Evolutionary conservation across 805 yeast genomes (phyloP).

Genomic region (Candida namnaoensis): DNA sequence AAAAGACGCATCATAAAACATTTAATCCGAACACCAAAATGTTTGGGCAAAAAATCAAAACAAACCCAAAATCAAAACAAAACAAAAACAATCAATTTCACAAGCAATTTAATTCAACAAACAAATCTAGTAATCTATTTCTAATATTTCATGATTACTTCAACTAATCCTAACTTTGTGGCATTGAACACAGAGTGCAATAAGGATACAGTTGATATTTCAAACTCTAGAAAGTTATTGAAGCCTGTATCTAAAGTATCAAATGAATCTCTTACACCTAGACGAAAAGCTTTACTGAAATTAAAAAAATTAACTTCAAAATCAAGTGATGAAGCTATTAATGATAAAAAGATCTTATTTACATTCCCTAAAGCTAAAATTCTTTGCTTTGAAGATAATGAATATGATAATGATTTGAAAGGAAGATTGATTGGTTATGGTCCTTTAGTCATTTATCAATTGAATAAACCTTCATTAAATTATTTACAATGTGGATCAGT

Average conservation of each 20-base stretch:
- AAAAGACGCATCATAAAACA: too few species aligned
- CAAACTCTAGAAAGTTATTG: constrained; percentile 12
- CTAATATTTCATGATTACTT: not conserved
- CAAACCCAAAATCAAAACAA: too few species aligned
- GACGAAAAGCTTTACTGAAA: constrained; percentile 9
- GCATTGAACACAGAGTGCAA: not conserved
- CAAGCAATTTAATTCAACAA: too few species aligned
- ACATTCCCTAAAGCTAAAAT: constrained; percentile 13
- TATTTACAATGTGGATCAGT: constrained; percentile 53
- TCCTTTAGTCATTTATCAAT: constrained; percentile 46
- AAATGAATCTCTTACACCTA: constrained; percentile 8
- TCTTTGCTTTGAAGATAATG: constrained; percentile 11
- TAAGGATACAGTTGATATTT: constrained; percentile 12
- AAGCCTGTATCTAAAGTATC: constrained; percentile 5
- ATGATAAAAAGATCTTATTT: constrained; percentile 11
- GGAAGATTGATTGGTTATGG: constrained; percentile 58
- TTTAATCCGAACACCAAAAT: too few species aligned
- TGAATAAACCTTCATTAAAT: constrained; percentile 47
- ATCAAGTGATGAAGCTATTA: constrained; percentile 5
- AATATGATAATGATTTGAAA: constrained; percentile 6
- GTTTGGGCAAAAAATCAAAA: too few species aligned
- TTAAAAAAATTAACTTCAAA: constrained; percentile 6
- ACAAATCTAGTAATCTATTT: too few species aligned
- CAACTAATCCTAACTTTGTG: not conserved
- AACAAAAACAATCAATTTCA: too few species aligned